Conservation (phyloP, 495 filamentous ascomycete genomes). For the Jackrogersella multiformis region DNA sequence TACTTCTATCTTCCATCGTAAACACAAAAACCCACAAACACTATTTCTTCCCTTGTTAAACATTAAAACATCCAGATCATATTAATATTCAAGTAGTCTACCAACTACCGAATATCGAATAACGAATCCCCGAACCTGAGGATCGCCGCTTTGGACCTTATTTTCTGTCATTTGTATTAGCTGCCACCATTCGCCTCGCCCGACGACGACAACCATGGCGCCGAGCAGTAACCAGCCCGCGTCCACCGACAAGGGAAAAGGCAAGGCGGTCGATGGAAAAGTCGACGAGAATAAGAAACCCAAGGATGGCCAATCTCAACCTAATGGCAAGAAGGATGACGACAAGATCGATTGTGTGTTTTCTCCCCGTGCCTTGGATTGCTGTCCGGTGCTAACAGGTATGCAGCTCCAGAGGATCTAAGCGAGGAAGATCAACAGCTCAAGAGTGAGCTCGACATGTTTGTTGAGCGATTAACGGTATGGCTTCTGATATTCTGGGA, state of each 20-base stretch:
- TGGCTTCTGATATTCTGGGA: slow-evolving; percentile 30
- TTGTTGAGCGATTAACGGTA: slow-evolving; percentile 94
- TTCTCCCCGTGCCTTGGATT: slow-evolving; percentile 11
- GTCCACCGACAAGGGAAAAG: slow-evolving; percentile 93
- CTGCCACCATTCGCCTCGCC: slow-evolving; percentile 4
- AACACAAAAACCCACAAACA: not conserved
- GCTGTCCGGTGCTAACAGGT: slow-evolving; percentile 14
- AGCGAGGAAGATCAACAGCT: slow-evolving; percentile 98
- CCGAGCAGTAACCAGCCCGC: slow-evolving; percentile 89
- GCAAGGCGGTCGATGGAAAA: slow-evolving; percentile 79
- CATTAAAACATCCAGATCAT: not conserved
- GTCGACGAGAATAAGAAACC: slow-evolving; percentile 71
- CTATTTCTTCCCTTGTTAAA: not conserved
- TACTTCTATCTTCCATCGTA: slow-evolving; percentile 14
- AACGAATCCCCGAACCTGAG: no score
- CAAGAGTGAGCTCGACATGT: slow-evolving; percentile 98
- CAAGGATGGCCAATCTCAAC: slow-evolving; percentile 71
- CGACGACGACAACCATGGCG: slow-evolving; percentile 71
- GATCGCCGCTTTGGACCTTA: slow-evolving; percentile 8
- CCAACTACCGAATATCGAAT: not conserved
- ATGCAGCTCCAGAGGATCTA: slow-evolving; percentile 76
- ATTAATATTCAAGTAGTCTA: slow-evolving; percentile 8
- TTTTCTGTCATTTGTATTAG: slow-evolving; percentile 19
- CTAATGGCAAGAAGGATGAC: slow-evolving; percentile 80
- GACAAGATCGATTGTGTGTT: slow-evolving; percentile 59